Base-by-base conservation (phyloP, 306 rosid genomes). In the Rosa persica region DNA sequence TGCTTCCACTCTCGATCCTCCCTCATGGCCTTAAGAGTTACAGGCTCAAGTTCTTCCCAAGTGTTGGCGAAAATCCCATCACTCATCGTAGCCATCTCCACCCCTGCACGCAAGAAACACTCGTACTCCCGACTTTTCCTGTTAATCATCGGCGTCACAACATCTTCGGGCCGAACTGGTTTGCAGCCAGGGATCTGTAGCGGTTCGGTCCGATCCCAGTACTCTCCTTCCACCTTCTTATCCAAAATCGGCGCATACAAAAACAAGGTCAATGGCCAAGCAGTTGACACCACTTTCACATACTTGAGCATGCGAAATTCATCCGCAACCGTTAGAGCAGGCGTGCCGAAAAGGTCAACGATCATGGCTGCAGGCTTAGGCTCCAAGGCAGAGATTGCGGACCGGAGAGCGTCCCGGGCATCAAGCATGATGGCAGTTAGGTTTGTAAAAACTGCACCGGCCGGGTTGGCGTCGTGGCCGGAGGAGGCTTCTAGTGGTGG, bases 11-110 rank as follows among this genome's bases (percentile, higher is more conserved):
- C 5, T 82, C 36, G 25, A 67, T 38, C 3, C 20, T 88, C 87
- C 6, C 54, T 67, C 5, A 89, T 13, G 0, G 90, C 90, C 19
- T 69, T 52, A 0, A 43, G 60, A 0, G 80, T 25, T 12, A 0
- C 2, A 0, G 85, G 80, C 72, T 88, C 83, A 6, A 88, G 81
- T 61, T 85, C 91, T 3, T 77, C 77, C 93, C 97, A 89, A 51
- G 91, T 91, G 81, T 88, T 89, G 13, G 88, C 13, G 69, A 89
- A 30, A 39, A 91, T 79, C 7, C 93, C 93, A 25, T 89, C 91
- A 0, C 54, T 80, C 47, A 12, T 47, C 0, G 81, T 30, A 62
- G 19, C 38, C 4, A 76, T 5, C 15, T 80, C 72, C 0, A 9
- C 0, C 44, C 75, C 15, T 0, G 19, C 2, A 1, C 80, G 17